These are phyloP conservation scores for Lablab purpureus DNA, from an alignment of 306 rosid genomes.

Conservation along the genomic window DNA sequence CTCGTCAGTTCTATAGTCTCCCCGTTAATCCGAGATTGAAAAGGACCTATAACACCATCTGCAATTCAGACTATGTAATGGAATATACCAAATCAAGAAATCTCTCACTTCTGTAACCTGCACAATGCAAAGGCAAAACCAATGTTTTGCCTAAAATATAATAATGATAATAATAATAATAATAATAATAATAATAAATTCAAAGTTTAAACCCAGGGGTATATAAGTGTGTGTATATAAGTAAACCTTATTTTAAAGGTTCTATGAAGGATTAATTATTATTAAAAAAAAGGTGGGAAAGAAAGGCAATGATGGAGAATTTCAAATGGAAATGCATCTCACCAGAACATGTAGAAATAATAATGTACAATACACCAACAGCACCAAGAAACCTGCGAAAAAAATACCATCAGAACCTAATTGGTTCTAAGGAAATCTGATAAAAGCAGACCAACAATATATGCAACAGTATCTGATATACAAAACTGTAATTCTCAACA, in stretches of 20 bases:
- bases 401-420: constrained; percentile 66
- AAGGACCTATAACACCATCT: constrained; percentile 62
- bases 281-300: constrained; percentile 5
- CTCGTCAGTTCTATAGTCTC: constrained; percentile 54
- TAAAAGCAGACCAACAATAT: constrained; percentile 33
- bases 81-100: constrained; percentile 56
- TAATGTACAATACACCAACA: constrained; percentile 53
- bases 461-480: constrained; percentile 4
- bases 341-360: constrained; percentile 50
- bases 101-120: constrained; percentile 53
- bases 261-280: constrained; percentile 5
- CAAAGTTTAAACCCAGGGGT: constrained; percentile 36
- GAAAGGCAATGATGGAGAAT: constrained; percentile 28
- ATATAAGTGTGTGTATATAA: constrained; percentile 15
- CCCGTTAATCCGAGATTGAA: constrained; percentile 51
- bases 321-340: constrained; percentile 53
- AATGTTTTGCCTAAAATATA: constrained; percentile 35
- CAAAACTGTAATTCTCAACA: constrained; percentile 27
- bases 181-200: neutral
- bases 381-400: constrained; percentile 71
- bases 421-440: constrained; percentile 49
- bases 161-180: neutral
- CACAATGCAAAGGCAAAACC: constrained; percentile 48
- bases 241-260: constrained; percentile 10
- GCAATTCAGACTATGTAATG: constrained; percentile 58